Base-by-base conservation (phyloP, 176 grass and related monocot genomes). In the Saccharum spontaneum region DNA sequence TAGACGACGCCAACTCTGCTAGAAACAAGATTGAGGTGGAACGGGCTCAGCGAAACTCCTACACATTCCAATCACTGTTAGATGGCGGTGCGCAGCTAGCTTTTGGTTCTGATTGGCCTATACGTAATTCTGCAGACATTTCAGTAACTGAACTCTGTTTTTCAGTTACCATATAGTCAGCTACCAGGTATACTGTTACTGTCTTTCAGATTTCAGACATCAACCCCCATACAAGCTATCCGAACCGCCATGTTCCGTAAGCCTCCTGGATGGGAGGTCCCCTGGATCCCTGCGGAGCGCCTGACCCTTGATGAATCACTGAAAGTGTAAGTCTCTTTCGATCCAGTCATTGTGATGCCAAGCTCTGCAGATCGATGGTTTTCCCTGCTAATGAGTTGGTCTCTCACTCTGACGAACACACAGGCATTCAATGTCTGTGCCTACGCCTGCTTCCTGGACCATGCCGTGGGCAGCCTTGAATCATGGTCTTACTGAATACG, bases 61-160 rank as follows among this genome's bases (percentile, higher is more conserved):
- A 99, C 73, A 82, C 52, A 20, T 99, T 99, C 16, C 76, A 20
- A 3, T 96, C 93, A 39, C 69, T 96, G 15, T 68, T 86, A 48
- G 36, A 54, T 79, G 86, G 90, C 14, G 90, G 84, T 12, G 90
- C 93, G 15, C 65, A 10, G 54, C 87, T 99, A 72, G 91, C 97
- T 77, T 96, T 99, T 89, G 93, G 97, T 75, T 99, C 97, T 79
- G 93, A 99, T 24, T 99, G 93, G 91, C 97, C 97, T n/a, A 88
- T 99, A 86, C 48, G 81, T 64, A 18, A 67, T 70, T 50, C 71
- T 39, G 1, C n/a, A 74, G 81, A 39, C 1, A 36, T 65, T 66
- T 77, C 7, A 61, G 24, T 15, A 28, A 33, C 33, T 33, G 33
- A 31, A 33, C 24, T 50, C 63, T n/a, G 43, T 38, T 63, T 71